These are phyloP conservation scores for Phialophora chinensis DNA, from an alignment of 2,329 filamentous ascomycete genomes.

Conservation along the genomic window DNA sequence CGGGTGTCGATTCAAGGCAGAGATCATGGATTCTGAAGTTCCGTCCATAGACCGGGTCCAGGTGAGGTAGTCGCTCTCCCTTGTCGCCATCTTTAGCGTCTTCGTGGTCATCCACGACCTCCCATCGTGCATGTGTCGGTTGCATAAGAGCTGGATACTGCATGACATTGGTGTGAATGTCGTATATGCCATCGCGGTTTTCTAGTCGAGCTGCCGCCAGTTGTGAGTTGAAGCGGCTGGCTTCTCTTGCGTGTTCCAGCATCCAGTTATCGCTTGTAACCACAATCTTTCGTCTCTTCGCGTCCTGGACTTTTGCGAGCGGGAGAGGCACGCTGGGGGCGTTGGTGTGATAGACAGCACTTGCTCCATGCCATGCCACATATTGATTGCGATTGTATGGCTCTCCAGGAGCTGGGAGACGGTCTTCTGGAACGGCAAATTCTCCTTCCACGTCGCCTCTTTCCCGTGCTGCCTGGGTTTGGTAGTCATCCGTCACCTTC, in stretches of 20 bases:
- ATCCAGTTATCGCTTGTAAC: constrained; percentile 97
- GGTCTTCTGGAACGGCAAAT: constrained; percentile 87
- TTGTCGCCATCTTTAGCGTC: constrained; percentile 33
- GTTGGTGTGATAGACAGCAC: constrained; percentile 89
- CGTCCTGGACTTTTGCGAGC: constrained; percentile 73
- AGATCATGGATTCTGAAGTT: constrained; percentile 70
- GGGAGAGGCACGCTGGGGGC: constrained; percentile 76
- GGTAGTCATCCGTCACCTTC: constrained; percentile 87
- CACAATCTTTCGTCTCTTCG: constrained; percentile 82
- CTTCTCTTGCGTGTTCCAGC: constrained; percentile 88
- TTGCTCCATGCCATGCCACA: constrained; percentile 97
- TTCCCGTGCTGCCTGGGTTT: constrained; percentile 73
- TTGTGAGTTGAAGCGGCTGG: constrained; percentile 82
- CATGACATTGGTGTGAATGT: constrained; percentile 91
- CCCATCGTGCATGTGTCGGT: constrained; percentile 83
- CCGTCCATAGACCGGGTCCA: constrained; percentile 64
- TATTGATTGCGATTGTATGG: constrained; percentile 99
- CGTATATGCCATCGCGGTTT: constrained; percentile 80
- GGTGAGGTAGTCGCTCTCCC: constrained; percentile 56
- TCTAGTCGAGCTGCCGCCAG: constrained; percentile 71
- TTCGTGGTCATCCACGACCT: constrained; percentile 61
- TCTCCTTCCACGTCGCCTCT: constrained; percentile 86
- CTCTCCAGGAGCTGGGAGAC: constrained; percentile 73
- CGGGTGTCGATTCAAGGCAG: constrained; percentile 62
- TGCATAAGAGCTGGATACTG: constrained; percentile 89